These are phyloP conservation scores for Parafenestella ontariensis DNA, from an alignment of 2,329 filamentous ascomycete species.

Conservation along the genomic window DNA sequence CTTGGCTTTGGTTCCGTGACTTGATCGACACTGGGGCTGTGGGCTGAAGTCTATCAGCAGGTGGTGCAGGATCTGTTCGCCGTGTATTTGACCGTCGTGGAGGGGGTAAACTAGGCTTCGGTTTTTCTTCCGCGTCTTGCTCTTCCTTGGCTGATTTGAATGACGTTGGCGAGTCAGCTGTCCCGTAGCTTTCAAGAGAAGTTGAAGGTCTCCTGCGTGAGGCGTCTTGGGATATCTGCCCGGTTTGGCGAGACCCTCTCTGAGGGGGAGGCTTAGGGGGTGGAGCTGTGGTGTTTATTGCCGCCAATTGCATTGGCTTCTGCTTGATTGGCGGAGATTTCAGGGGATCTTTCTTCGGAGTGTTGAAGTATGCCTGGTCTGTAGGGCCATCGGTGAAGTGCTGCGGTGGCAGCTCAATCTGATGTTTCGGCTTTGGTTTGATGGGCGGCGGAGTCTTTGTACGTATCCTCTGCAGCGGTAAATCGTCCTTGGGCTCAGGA, in stretches of 20 bases:
- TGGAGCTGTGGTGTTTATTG: constrained; percentile 23
- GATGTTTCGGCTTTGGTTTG: constrained; percentile 42
- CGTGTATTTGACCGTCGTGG: constrained; percentile 40
- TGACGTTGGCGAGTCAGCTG: constrained; percentile 39
- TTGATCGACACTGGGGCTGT: constrained; percentile 28
- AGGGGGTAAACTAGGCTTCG: constrained; percentile 45
- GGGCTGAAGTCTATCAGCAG: constrained; percentile 16
- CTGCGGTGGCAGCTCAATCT: constrained; percentile 18
- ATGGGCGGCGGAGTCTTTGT: constrained; percentile 35
- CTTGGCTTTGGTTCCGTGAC: constrained; percentile 45
- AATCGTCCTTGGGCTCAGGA: constrained; percentile 31
- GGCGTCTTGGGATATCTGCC: constrained; percentile 33
- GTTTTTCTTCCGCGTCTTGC: constrained; percentile 37
- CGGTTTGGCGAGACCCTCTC: constrained; percentile 22
- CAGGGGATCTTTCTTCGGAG: constrained; percentile 28
- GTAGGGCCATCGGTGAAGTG: constrained; percentile 22
- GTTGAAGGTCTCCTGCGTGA: constrained; percentile 29
- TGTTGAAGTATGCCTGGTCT: constrained; percentile 23
- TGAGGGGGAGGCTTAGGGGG: constrained; percentile 29
- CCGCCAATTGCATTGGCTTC: constrained; percentile 32
- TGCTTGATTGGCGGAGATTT: constrained; percentile 34
- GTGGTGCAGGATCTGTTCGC: constrained; percentile 13
- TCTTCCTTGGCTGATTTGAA: constrained; percentile 47
- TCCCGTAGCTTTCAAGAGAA: constrained; percentile 35
- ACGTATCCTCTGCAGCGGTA: constrained; percentile 22